Conservation (phyloP, 345 rosid species). For the Bruguiera parviflora region DNA sequence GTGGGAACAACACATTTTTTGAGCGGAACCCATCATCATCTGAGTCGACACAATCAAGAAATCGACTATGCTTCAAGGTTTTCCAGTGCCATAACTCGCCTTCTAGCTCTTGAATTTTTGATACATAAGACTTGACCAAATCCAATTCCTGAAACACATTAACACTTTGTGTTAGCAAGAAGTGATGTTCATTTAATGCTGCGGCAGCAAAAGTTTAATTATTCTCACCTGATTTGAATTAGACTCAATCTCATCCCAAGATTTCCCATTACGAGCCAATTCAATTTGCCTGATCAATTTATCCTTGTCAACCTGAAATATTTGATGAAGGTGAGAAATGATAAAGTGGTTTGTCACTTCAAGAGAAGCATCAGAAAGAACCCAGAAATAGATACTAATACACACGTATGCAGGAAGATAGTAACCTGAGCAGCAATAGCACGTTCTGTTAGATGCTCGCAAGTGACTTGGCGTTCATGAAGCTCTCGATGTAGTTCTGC, state of each 20-base stretch:
- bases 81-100: constrained; percentile 64
- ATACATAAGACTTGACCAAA: constrained; percentile 64
- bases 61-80: constrained; percentile 41
- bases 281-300: constrained; percentile 73
- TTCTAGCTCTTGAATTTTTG: constrained; percentile 88
- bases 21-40: constrained; percentile 60
- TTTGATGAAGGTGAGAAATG: background rate
- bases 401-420: constrained; percentile 5
- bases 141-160: constrained; percentile 52
- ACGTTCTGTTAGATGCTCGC: constrained; percentile 67
- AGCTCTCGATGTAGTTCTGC: constrained; percentile 71
- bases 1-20: constrained; percentile 47
- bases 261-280: constrained; percentile 70
- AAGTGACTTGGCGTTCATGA: constrained; percentile 58
- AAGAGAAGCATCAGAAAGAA: background rate
- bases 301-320: constrained; percentile 78
- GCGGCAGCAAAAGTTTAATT: background rate
- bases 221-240: constrained; percentile 47
- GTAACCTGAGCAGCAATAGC: constrained; percentile 88
- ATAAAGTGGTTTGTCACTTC: background rate
- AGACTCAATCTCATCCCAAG: constrained; percentile 84
- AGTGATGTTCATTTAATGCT: background rate
- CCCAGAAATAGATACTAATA: background rate
- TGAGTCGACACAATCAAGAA: constrained; percentile 43
- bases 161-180: constrained; percentile 10